Evolutionary conservation across 2,329 filamentous ascomycete species (phyloP).

Genomic region (Scopulariopsis brevicaulis): DNA sequence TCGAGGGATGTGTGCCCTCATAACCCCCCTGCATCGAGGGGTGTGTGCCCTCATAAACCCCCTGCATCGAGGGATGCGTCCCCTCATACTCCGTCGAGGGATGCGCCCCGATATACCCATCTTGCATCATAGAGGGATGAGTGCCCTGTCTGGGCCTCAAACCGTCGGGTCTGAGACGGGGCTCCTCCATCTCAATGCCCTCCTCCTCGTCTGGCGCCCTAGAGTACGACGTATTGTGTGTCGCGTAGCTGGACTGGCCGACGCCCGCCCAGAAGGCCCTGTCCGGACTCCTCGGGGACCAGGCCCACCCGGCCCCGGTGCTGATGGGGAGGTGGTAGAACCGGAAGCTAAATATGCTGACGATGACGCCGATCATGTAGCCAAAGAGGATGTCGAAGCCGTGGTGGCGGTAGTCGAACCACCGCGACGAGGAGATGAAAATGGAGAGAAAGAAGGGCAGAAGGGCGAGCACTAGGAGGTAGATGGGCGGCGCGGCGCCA

Average conservation of each 20-base stretch:
- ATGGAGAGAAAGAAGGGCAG: slow-evolving; percentile 64
- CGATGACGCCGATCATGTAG: slow-evolving; percentile 62
- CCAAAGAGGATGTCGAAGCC: slow-evolving; percentile 89
- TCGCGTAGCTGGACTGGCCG: slow-evolving; percentile 46
- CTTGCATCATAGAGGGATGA: background rate
- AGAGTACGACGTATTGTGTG: slow-evolving; percentile 16
- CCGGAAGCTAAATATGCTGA: slow-evolving; percentile 65
- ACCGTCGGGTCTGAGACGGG: background rate
- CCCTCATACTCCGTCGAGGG: too few species aligned
- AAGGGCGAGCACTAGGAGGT: slow-evolving; percentile 59
- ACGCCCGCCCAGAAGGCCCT: slow-evolving; percentile 72
- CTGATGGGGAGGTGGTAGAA: slow-evolving; percentile 55
- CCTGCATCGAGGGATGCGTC: too few species aligned
- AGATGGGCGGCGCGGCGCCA: slow-evolving; percentile 73
- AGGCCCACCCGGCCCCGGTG: slow-evolving; percentile 78
- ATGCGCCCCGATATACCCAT: background rate
- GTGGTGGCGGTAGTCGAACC: slow-evolving; percentile 80
- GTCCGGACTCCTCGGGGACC: slow-evolving; percentile 64
- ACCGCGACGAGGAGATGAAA: slow-evolving; percentile 78
- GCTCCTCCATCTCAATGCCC: slow-evolving; percentile 1
- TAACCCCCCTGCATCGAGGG: background rate
- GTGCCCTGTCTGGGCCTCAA: background rate
- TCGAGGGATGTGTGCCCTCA: too few species aligned
- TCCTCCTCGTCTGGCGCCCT: slow-evolving; percentile 5
- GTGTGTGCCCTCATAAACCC: background rate